phyloP scores from a whole-genome alignment of 116 monocot genomes.

The Cymodocea nodosa region DNA sequence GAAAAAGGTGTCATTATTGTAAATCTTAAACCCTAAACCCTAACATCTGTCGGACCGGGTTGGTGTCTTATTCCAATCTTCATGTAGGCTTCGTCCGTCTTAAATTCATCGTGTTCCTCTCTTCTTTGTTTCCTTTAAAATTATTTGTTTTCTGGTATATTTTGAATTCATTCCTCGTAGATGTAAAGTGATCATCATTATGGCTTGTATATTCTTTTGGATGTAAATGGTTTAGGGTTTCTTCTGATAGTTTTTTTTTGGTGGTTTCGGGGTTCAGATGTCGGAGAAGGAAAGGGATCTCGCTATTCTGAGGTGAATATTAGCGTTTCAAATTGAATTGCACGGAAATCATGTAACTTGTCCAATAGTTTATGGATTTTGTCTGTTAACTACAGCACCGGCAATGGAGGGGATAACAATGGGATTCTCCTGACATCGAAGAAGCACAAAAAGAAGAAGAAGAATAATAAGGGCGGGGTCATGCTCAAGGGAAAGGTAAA shows the following conservation, averaged over 20 bases:
- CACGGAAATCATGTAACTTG: not conserved
- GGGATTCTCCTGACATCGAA: not conserved
- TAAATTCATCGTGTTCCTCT: too few relatives aligned
- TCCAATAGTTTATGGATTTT: too few relatives aligned
- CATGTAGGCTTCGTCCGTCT: too few relatives aligned
- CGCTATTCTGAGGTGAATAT: not conserved
- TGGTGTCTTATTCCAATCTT: too few relatives aligned
- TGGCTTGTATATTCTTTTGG: too few relatives aligned
- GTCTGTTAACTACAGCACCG: not conserved
- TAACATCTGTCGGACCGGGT: too few relatives aligned
- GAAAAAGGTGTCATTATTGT: too few relatives aligned
- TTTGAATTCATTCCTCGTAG: too few relatives aligned
- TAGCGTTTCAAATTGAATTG: not conserved
- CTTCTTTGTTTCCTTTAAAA: too few relatives aligned
- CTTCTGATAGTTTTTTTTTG: not conserved
- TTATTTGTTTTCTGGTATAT: too few relatives aligned
- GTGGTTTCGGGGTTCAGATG: not conserved
- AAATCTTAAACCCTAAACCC: too few relatives aligned
- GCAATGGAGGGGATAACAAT: not conserved
- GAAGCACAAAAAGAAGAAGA: constrained; percentile 3
- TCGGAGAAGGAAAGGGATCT: not conserved
- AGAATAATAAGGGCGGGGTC: not conserved
- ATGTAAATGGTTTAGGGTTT: not conserved
- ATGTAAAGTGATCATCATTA: too few relatives aligned
- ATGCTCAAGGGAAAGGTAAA: not conserved